Conservation (phyloP, 2,329 filamentous ascomycete genomes). For the Fusarium austroafricanum region DNA sequence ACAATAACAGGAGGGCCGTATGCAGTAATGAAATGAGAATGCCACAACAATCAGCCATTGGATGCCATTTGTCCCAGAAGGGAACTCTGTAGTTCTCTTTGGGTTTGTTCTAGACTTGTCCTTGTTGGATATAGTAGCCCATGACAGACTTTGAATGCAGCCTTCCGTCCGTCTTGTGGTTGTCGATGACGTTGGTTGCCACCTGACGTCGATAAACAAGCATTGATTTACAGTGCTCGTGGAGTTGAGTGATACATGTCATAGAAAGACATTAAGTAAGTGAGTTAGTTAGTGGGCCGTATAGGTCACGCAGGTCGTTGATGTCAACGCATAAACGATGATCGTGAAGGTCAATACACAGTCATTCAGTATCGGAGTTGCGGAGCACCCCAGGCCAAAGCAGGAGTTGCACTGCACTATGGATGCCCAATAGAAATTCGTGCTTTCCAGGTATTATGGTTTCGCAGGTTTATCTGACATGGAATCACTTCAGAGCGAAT, state of each 20-base stretch:
- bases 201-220: constrained; percentile 17
- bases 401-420: not conserved
- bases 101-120: constrained; percentile 19
- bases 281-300: not conserved
- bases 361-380: not conserved
- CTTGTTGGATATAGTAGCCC: constrained; percentile 10
- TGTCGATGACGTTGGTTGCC: constrained; percentile 35
- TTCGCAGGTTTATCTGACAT: not conserved
- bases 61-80: not conserved
- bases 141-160: constrained; percentile 14
- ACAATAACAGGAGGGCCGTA: constrained; percentile 33
- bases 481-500: not conserved
- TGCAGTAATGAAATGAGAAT: constrained; percentile 43
- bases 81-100: constrained; percentile 10
- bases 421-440: not conserved
- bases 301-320: not conserved
- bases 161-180: constrained; percentile 1
- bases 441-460: not conserved
- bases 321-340: not conserved
- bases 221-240: not conserved
- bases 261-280: not conserved
- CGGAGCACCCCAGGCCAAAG: not conserved
- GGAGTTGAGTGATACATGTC: not conserved
- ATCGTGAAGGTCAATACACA: not conserved
- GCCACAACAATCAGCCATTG: constrained; percentile 5